These are phyloP conservation scores for Lenwebbia sp. DNA, from an alignment of 345 rosid species.

Conservation along the genomic window DNA sequence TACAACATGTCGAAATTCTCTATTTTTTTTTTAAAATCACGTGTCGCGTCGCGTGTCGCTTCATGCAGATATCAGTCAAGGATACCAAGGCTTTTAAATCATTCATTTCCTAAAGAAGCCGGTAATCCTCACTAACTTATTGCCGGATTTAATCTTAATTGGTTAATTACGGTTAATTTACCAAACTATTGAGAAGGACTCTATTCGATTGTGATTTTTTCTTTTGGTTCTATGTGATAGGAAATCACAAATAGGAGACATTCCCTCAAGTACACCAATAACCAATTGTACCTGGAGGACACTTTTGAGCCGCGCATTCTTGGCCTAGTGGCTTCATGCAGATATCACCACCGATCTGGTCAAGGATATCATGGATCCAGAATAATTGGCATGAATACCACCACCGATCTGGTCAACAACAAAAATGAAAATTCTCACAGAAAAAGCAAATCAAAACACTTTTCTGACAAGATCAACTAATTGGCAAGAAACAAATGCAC, in stretches of 20 bases:
- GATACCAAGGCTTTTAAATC: background rate
- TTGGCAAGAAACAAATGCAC: background rate
- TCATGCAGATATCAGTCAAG: too few relatives aligned
- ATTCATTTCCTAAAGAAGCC: background rate
- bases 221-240: background rate
- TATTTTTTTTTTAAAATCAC: too few relatives aligned
- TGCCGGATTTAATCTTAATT: background rate
- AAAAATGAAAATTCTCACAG: background rate
- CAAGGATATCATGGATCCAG: conserved; percentile 71
- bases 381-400: conserved; percentile 64
- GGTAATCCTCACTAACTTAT: background rate
- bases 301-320: conserved; percentile 83
- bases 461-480: background rate
- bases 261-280: background rate
- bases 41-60: too few relatives aligned
- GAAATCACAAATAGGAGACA: background rate
- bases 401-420: conserved; percentile 55
- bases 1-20: too few relatives aligned
- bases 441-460: background rate
- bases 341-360: too few relatives aligned
- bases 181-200: background rate
- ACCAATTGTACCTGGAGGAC: background rate
- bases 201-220: background rate
- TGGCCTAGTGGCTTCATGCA: conserved; percentile 89
- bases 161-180: background rate